Base-by-base conservation (phyloP, 2,329 filamentous ascomycete species). In the Diaporthe humulicola region DNA sequence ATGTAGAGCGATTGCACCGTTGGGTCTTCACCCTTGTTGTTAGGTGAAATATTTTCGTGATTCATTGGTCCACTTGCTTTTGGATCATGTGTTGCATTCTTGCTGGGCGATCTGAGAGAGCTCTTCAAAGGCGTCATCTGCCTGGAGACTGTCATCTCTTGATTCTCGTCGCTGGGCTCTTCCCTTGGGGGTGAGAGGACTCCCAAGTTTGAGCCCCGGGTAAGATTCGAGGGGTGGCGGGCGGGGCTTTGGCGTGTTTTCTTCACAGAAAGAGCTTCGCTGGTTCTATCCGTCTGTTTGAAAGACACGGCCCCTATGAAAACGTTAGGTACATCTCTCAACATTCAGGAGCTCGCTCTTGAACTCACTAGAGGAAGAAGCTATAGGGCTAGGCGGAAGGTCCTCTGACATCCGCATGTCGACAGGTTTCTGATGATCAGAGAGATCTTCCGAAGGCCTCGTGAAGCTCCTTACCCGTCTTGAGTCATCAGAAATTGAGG, bases 241-340 rank as follows among this genome's bases (percentile, higher is more conserved):
- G 30, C 30, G 48, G 73, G 45, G 40, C 22, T 70, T 33, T 66
- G 57, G 45, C 75, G 73, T 22, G 71, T 76, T 60, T 75, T 76
- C 73, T 71, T 75, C 57, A 76, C 54, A 58, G 73, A 71, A 52
- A 76, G 73, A 70, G 61, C 61, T 50, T 76, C 73, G 30, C 60
- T 72, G 69, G 45, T 76, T 40, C 69, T 74, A 73, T 76, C 73
- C 56, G 58, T 57, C 54, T 76, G 73, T 52, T 67, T 69, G 61
- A 74, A 76, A n/a, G 73, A 74, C 69, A 76, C 75, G 33, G 69
- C 61, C 69, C 75, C 75, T 76, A 12, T 4, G 25, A 30, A 19
- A 28, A 52, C 14, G 36, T 76, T n/a, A 76, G 28, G 9, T 36
- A 50, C 14, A n/a, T 8, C 6, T 30, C 28, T 71, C 14, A 74